Evolutionary conservation across 352 stramenopile genomes (phyloP).

Genomic region (Phytophthora fragariae): DNA sequence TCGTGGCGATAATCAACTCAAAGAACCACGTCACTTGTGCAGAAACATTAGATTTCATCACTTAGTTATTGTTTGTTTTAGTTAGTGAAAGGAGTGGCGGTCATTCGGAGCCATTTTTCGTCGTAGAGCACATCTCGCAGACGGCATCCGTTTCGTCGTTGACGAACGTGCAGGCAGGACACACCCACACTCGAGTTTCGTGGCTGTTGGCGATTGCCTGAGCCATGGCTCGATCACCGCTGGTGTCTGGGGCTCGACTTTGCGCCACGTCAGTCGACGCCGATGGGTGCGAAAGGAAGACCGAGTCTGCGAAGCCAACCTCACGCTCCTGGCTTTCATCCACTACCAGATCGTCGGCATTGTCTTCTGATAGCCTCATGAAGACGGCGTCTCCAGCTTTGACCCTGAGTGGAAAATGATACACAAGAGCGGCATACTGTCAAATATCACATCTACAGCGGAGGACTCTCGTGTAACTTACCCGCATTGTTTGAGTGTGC

Average conservation of each 20-base stretch:
- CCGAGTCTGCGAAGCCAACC: slow-evolving; percentile 77
- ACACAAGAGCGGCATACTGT: not conserved
- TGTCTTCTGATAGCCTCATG: slow-evolving; percentile 73
- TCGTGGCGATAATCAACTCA: too few species aligned
- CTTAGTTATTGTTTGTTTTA: not conserved
- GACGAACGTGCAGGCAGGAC: slow-evolving; percentile 74
- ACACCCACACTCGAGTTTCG: slow-evolving; percentile 71
- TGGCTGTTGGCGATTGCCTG: slow-evolving; percentile 25
- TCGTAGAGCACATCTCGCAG: slow-evolving; percentile 79
- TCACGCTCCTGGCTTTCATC: slow-evolving; percentile 69
- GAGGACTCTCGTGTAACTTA: slow-evolving; percentile 35
- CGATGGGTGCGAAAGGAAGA: slow-evolving; percentile 56
- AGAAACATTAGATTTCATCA: too few species aligned
- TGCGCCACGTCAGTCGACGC: not conserved
- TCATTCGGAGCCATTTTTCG: slow-evolving; percentile 29
- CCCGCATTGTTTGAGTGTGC: slow-evolving; percentile 71
- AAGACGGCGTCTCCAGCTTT: slow-evolving; percentile 80
- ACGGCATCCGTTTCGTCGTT: slow-evolving; percentile 63
- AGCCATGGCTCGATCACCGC: slow-evolving; percentile 25
- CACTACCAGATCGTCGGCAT: slow-evolving; percentile 61
- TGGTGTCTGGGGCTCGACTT: slow-evolving; percentile 19
- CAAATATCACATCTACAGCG: not conserved
- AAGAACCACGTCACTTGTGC: too few species aligned
- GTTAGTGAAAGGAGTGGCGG: not conserved
- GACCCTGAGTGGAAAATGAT: slow-evolving; percentile 43